Conservation (phyloP, 495 filamentous ascomycete species). For the Neurospora sp. region DNA sequence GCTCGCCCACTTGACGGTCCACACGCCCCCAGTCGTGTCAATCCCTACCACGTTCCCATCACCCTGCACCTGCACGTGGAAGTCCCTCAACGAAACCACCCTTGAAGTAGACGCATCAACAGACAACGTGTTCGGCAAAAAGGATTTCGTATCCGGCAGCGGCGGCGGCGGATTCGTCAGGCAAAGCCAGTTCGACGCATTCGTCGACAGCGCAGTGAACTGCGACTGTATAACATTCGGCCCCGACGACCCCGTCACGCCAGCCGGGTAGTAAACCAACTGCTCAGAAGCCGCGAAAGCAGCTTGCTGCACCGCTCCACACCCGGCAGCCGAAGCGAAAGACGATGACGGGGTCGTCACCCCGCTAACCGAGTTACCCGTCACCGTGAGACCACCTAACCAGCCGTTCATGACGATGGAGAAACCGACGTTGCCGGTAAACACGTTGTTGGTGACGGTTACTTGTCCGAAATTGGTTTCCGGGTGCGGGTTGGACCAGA, state of each 20-base stretch:
- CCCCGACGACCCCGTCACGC: neutral
- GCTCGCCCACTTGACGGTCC: constrained; percentile 8
- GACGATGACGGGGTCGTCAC: neutral
- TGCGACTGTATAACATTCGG: constrained; percentile 2
- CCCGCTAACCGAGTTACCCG: constrained; percentile 5
- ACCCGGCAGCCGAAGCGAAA: neutral
- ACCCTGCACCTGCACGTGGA: constrained; percentile 10
- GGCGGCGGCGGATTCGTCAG: constrained; percentile 5
- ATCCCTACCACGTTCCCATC: constrained; percentile 11
- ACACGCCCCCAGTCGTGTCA: constrained; percentile 7
- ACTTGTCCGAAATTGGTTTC: constrained; percentile 6
- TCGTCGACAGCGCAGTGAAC: constrained; percentile 1
- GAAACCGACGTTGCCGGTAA: constrained; percentile 8
- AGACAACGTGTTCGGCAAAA: neutral
- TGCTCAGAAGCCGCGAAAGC: constrained; percentile 6
- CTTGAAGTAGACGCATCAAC: neutral
- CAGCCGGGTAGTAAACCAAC: constrained; percentile 4
- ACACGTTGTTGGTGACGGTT: constrained; percentile 8
- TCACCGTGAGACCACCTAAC: constrained; percentile 6
- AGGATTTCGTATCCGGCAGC: neutral
- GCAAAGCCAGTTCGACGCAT: constrained; percentile 11
- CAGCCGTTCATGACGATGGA: constrained; percentile 11
- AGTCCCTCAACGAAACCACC: constrained; percentile 1
- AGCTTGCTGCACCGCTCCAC: neutral
- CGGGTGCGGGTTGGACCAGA: constrained; percentile 6